Conservation (phyloP, 352 stramenopile genomes). For the Phytophthora pistaciae region DNA sequence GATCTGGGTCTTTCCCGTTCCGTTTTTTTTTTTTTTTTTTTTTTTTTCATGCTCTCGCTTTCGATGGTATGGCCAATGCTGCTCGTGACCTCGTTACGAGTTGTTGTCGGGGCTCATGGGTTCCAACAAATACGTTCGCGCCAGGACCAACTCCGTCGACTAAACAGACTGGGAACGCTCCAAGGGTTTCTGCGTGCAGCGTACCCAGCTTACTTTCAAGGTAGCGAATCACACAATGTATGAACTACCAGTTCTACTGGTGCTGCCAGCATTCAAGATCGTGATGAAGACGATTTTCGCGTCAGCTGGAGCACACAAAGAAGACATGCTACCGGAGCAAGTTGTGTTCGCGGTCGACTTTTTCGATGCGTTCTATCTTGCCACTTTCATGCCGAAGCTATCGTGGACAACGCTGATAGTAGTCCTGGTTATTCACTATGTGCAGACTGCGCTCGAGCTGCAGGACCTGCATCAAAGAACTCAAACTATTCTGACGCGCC, state of each 20-base stretch:
- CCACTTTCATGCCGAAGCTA: conserved; percentile 17
- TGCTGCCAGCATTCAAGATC: not conserved
- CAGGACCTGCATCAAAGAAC: conserved; percentile 13
- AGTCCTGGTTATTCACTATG: conserved; percentile 9
- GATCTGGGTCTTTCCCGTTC: not conserved
- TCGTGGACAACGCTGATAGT: not conserved
- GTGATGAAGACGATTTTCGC: not conserved
- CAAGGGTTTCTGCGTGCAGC: not conserved
- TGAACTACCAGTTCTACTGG: not conserved
- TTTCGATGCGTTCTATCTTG: conserved; percentile 28
- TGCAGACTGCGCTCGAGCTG: conserved; percentile 13
- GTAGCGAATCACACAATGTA: not conserved
- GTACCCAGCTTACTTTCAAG: not conserved
- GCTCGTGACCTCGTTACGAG: not conserved
- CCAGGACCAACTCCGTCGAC: conserved; percentile 1
- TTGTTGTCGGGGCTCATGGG: not conserved
- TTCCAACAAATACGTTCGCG: conserved; percentile 1
- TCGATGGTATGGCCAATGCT: not conserved
- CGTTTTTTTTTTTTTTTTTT: not conserved
- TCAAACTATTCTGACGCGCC: not conserved
- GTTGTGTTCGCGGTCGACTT: not conserved
- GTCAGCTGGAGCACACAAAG: not conserved
- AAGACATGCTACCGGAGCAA: not conserved
- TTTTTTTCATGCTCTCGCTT: not conserved
- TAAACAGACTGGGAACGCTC: not conserved